Base-by-base conservation (phyloP, 2,329 filamentous ascomycete genomes). In the Fusarium temperatum region DNA sequence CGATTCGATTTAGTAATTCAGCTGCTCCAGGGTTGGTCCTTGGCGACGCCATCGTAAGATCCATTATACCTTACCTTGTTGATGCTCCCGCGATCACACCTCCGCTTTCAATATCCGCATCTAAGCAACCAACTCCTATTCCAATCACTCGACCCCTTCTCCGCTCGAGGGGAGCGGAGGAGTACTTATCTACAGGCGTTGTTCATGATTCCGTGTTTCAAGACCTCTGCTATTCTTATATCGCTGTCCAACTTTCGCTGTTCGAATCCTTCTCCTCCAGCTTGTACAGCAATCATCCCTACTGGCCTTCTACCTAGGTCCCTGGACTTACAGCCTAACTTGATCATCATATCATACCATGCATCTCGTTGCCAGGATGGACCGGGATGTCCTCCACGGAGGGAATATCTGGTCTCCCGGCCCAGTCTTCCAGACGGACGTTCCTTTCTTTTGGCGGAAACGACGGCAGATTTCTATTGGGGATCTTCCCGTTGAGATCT, bases 401-500 rank as follows among this genome's bases (percentile, higher is more conserved):
- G 68, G 61, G 42, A 61, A 35, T 24, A 61, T 74, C 18, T 73
- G 61, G 70, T 74, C 66, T 50, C 50, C 41, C n/a, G 58, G 42
- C 14, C 73, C 72, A 44, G 28, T 68, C 30, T 66, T 73, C n/a
- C 41, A 62, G 15, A 32, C 53, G 18, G 61, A 73, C n/a, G 24
- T 53, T 20, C 62, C 69, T 42, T 57, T 68, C 51, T 68, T 61
- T 26, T 68, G 64, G 62, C 61, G 62, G 12, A 74, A 68, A 32
- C 66, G 48, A 30, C 61, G 70, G 18, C 62, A 60, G 17, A 62
- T 71, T 51, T 78, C 75, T 22, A 74, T 78, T 8, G 64, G 63
- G 2, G 65, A 75, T 59, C 62, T 78, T 9, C 77, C 77, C 20
- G 73, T 74, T 11, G 77, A 78, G 74, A 78, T 78, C 53, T 64